phyloP scores from a whole-genome alignment of 176 grass and related monocot species.

The Musa schizocarpa region DNA sequence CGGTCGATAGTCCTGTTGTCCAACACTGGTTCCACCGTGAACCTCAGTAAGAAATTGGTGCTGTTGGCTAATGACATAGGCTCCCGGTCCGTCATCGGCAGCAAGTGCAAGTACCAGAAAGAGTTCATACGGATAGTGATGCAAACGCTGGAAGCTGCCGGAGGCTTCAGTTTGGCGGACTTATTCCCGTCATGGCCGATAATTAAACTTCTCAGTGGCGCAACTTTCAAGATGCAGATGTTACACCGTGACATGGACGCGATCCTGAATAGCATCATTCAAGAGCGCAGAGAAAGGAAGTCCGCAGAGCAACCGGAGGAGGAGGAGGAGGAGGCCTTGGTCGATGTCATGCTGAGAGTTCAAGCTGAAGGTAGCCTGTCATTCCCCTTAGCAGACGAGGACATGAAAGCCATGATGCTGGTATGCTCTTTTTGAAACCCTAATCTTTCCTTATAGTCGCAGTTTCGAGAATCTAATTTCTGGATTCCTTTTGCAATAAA shows the following conservation, averaged over 20 bases:
- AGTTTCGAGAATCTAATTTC: too few relatives aligned
- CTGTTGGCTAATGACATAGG: conserved; percentile 3
- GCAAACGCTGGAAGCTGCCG: too few relatives aligned
- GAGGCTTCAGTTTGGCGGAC: neutral
- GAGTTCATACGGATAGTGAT: neutral
- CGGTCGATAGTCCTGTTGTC: too few relatives aligned
- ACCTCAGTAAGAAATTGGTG: neutral
- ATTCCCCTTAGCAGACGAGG: neutral
- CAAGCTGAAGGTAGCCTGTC: neutral
- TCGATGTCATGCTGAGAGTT: neutral
- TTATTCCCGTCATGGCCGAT: neutral
- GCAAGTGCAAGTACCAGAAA: conserved; percentile 22
- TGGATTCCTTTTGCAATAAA: too few relatives aligned
- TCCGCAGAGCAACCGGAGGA: neutral
- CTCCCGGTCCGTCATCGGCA: neutral
- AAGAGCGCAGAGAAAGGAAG: neutral
- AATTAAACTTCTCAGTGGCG: neutral
- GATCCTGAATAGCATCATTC: neutral
- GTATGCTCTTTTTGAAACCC: too few relatives aligned
- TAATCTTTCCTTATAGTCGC: too few relatives aligned
- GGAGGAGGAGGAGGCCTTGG: neutral
- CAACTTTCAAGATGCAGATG: neutral
- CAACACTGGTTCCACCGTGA: too few relatives aligned
- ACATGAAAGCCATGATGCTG: too few relatives aligned
- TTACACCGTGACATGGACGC: neutral